Evolutionary conservation across 495 filamentous ascomycete species (phyloP).

Genomic region (Penicillium ucsense): DNA sequence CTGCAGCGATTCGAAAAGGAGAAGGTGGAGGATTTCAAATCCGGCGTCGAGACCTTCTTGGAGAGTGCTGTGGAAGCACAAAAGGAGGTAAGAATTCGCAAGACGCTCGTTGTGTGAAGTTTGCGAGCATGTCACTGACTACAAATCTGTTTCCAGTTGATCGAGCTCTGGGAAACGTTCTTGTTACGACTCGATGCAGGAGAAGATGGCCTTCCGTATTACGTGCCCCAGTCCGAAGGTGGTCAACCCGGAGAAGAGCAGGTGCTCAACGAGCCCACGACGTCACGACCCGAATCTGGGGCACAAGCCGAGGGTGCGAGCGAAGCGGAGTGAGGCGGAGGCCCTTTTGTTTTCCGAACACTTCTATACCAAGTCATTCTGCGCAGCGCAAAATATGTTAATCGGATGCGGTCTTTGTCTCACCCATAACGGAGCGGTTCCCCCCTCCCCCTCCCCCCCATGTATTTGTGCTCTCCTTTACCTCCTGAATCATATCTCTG

Average conservation of each 20-base stretch:
- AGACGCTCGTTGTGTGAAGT: not conserved
- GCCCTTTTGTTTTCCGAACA: not conserved
- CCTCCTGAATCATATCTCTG: too few species aligned
- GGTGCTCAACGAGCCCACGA: constrained; percentile 11
- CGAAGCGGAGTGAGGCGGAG: constrained; percentile 2
- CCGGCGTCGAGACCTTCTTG: constrained; percentile 91
- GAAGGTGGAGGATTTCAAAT: constrained; percentile 99
- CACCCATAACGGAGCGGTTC: not conserved
- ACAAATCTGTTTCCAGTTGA: constrained; percentile 50
- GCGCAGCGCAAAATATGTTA: not conserved
- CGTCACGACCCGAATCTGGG: constrained; percentile 19
- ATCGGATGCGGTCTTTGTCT: not conserved
- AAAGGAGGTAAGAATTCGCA: constrained; percentile 66
- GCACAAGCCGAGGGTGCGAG: constrained; percentile 10
- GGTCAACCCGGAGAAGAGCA: constrained; percentile 10
- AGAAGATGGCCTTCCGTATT: constrained; percentile 75
- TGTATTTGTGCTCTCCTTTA: too few species aligned
- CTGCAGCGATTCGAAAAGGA: constrained; percentile 91
- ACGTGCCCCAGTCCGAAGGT: constrained; percentile 43
- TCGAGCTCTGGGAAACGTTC: constrained; percentile 98
- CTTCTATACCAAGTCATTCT: constrained; percentile 1
- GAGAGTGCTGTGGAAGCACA: constrained; percentile 96
- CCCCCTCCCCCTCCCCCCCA: not conserved
- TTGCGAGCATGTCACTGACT: too few species aligned
- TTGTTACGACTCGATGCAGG: constrained; percentile 88